These are phyloP conservation scores for Globisporangium abappressorium DNA, from an alignment of 352 stramenopile species.

Conservation along the genomic window DNA sequence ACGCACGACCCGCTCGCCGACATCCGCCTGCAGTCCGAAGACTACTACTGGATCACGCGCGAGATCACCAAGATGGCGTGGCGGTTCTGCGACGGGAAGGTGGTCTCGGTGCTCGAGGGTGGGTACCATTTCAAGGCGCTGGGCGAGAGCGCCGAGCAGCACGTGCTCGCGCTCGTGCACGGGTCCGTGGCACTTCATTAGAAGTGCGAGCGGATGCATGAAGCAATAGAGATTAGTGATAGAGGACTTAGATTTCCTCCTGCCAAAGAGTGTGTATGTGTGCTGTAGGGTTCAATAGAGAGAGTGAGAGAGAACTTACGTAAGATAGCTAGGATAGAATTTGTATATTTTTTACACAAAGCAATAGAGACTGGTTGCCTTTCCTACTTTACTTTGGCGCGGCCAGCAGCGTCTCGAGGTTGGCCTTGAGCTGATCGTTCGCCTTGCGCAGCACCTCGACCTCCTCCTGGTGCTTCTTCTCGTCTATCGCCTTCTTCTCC, in stretches of 20 bases:
- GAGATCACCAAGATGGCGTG: constrained; percentile 39
- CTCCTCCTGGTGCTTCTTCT: constrained; percentile 86
- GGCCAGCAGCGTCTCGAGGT: constrained; percentile 79
- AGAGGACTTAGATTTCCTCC: background rate
- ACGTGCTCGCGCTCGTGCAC: constrained; percentile 44
- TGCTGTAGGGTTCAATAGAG: background rate
- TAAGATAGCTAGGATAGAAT: background rate
- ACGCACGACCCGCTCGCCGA: constrained; percentile 43
- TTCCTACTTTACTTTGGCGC: constrained; percentile 44
- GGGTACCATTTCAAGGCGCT: constrained; percentile 52
- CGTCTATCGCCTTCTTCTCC: constrained; percentile 62
- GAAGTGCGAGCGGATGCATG: background rate
- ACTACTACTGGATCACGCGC: constrained; percentile 63
- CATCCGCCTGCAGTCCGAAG: constrained; percentile 35
- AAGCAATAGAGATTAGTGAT: background rate
- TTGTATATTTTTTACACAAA: background rate
- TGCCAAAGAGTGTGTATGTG: background rate
- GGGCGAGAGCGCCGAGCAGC: constrained; percentile 46
- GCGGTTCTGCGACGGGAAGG: constrained; percentile 37
- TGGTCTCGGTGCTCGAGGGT: constrained; percentile 59
- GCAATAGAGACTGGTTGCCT: background rate
- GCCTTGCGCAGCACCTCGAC: constrained; percentile 83
- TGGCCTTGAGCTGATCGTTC: constrained; percentile 91
- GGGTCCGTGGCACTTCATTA: constrained; percentile 12
- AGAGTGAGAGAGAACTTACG: background rate